These are phyloP conservation scores for Ophiosphaerella herpotricha DNA, from an alignment of 2,329 filamentous ascomycete species.

Conservation along the genomic window DNA sequence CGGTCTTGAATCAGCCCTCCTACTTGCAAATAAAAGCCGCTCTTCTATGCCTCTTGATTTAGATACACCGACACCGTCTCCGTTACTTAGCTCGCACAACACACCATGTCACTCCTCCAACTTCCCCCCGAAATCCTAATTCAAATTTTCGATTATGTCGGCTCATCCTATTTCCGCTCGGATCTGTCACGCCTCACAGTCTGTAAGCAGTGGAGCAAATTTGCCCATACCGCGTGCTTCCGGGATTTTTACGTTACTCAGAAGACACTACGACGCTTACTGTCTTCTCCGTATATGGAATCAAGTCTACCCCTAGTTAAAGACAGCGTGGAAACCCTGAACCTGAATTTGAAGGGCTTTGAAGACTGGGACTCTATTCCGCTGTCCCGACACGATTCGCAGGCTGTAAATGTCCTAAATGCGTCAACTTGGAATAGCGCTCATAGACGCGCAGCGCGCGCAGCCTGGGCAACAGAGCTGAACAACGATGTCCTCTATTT, in stretches of 20 bases:
- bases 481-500: slow-evolving; percentile 21
- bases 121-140: slow-evolving; percentile 23
- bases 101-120: slow-evolving; percentile 24
- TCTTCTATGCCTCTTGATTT: background rate
- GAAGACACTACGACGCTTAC: slow-evolving; percentile 20
- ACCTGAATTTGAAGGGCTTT: slow-evolving; percentile 23
- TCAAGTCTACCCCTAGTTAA: slow-evolving; percentile 22
- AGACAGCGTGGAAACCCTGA: slow-evolving; percentile 24
- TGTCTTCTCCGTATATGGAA: slow-evolving; percentile 22
- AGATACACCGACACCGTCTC: slow-evolving; percentile 8
- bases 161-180: slow-evolving; percentile 25
- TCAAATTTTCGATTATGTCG: slow-evolving; percentile 23
- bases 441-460: slow-evolving; percentile 16
- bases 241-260: slow-evolving; percentile 20
- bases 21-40: slow-evolving; percentile 1
- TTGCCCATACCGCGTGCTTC: slow-evolving; percentile 24
- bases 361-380: slow-evolving; percentile 22
- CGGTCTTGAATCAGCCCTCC: background rate
- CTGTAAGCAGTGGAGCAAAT: slow-evolving; percentile 26
- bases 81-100: slow-evolving; percentile 17
- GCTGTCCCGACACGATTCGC: slow-evolving; percentile 13
- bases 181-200: slow-evolving; percentile 26
- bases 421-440: slow-evolving; percentile 13
- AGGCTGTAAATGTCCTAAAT: slow-evolving; percentile 11
- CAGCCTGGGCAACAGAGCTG: slow-evolving; percentile 24